Evolutionary conservation across 768 basidiomycete genomes (phyloP).

Genomic region (Hirschioporus abietinus): DNA sequence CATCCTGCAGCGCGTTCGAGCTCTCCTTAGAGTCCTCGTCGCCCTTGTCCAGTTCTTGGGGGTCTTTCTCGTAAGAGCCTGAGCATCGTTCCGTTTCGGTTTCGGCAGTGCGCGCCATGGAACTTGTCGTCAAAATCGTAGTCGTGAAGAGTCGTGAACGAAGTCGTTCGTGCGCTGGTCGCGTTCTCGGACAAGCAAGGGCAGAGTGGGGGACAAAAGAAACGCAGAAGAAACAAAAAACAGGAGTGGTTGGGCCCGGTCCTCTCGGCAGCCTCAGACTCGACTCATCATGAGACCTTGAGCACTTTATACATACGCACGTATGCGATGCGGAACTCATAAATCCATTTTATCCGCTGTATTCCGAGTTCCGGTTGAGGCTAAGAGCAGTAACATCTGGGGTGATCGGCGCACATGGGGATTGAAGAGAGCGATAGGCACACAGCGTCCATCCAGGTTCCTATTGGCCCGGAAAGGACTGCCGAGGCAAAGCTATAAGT

Average conservation of each 20-base stretch:
- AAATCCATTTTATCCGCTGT: neutral
- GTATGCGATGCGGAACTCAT: neutral
- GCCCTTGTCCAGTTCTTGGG: neutral
- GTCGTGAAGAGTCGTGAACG: constrained; percentile 1
- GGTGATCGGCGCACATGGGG: neutral
- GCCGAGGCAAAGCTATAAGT: neutral
- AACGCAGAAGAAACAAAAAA: neutral
- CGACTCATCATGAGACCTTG: neutral
- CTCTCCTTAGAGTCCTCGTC: neutral
- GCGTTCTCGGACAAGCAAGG: neutral
- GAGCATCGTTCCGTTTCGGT: neutral
- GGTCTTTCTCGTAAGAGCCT: neutral
- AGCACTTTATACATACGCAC: neutral
- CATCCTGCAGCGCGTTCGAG: neutral
- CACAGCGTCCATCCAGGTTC: neutral
- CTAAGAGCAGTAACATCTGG: neutral
- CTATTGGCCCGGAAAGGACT: neutral
- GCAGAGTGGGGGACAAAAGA: neutral
- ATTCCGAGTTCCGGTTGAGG: neutral
- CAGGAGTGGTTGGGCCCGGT: neutral
- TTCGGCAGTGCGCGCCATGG: neutral
- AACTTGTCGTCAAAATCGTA: neutral
- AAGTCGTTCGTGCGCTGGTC: neutral
- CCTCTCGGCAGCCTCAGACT: neutral
- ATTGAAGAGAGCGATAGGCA: neutral